Conservation (phyloP, 768 basidiomycete species). For the Tylopilus intermedius region DNA sequence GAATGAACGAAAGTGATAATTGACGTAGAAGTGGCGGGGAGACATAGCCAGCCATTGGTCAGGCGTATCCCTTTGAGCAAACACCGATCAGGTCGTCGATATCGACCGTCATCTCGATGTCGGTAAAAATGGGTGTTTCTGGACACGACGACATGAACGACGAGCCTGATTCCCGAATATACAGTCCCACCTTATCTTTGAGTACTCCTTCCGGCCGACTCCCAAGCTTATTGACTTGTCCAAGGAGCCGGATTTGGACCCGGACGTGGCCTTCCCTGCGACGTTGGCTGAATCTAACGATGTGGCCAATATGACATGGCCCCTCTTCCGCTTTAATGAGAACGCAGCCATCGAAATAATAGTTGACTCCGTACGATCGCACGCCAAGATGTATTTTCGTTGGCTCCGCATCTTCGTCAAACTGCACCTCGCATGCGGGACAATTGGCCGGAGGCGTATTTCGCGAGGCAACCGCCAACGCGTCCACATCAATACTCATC, state of each 20-base stretch:
- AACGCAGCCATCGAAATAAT: constrained; percentile 61
- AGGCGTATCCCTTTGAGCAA: constrained; percentile 33
- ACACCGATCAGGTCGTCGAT: constrained; percentile 41
- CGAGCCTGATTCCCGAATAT: not conserved
- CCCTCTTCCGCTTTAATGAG: constrained; percentile 45
- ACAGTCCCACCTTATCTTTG: constrained; percentile 51
- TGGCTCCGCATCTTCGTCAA: constrained; percentile 29
- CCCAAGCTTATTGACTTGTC: constrained; percentile 39
- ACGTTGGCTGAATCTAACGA: constrained; percentile 33
- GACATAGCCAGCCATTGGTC: constrained; percentile 50
- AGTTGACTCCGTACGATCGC: constrained; percentile 41
- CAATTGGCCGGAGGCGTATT: constrained; percentile 49
- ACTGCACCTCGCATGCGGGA: constrained; percentile 39
- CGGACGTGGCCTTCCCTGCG: constrained; percentile 13
- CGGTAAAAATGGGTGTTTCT: constrained; percentile 62
- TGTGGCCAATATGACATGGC: constrained; percentile 54
- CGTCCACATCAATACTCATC: constrained; percentile 34
- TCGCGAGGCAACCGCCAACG: constrained; percentile 6
- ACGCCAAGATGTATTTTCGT: constrained; percentile 38
- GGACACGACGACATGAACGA: not conserved
- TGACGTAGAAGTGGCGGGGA: constrained; percentile 53
- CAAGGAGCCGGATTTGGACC: constrained; percentile 42
- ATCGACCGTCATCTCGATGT: constrained; percentile 34
- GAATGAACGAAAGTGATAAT: constrained; percentile 45
- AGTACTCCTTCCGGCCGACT: constrained; percentile 36